Evolutionary conservation across 129 eudicot species (phyloP), one percentile per base, ranked within the genome.

Genomic region (Centrapalus pauciflorus): DNA sequence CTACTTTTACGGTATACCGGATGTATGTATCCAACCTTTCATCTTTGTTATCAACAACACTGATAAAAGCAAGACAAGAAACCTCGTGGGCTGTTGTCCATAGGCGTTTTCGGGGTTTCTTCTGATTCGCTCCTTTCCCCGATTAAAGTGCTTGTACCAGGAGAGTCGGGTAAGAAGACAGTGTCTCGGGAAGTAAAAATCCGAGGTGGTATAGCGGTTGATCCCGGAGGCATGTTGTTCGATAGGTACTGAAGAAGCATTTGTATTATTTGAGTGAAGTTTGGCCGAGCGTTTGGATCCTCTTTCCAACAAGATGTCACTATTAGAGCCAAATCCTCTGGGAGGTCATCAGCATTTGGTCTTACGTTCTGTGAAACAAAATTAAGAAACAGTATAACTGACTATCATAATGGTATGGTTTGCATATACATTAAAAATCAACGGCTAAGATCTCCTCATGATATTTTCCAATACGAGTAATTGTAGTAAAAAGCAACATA

Each of bases 301-400:
- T 88, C 96, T 59, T 78, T 79, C 96, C 93, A 88, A 73, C 96
- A 88, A 2, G 90, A 79, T 10, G 96, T 82, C 58, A 88, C 96
- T 4, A 85, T 85, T 64, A 50, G 38, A 52, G 92, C 92, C 77
- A 88, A 83, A 73, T 88, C 93, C 70, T 80, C 82, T 0, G 89
- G 93, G 55, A 88, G 92, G 49, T 80, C 82, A 38, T 89, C 96
- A 19, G 90, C 87, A 40, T 83, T 89, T 3, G 96, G 96, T 80
- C 93, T 82, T 60, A 81, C 77, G 43, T 89, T 89, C 96, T 89
- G 89, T 34, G 38, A 69, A 57, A 26, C 23, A 75, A 72, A 68
- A 72, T 10, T 17, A 26, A 37, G 23, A 56, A 56, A 56, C 7
- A 60, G 1, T 12, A 59, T 41, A 13, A 45, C 13, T 28, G 13